Evolutionary conservation across 176 grass and related monocot species (phyloP), one percentile per base, ranked within the genome.

Genomic region (Paspalum vaginatum): DNA sequence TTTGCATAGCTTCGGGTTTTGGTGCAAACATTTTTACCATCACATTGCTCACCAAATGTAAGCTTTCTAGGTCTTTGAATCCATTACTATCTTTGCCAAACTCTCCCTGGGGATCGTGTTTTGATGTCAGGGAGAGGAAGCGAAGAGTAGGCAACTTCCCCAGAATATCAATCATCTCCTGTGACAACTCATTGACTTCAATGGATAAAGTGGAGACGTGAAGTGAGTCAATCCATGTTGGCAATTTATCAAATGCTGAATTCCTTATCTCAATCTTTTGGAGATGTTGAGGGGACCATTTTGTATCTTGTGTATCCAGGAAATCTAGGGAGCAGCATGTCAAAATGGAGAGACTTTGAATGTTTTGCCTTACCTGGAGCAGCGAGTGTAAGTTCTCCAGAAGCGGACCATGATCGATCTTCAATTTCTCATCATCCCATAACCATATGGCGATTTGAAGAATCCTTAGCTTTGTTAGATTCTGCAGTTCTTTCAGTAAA

Each of bases 161-260:
- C 2, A 76, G 56, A 7, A 11, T 48, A 47, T 32, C 9, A 47
- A 61, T 11, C 1, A 48, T 61, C 5, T 18, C 5, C 15, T 7
- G 41, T 17, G 74, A 61, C 5, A 76, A 25, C 57, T 76, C 43
- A 21, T 59, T 2, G 41, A 76, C 40, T 56, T 76, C 74, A 14
- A 76, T 59, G 4, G 74, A 32, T 76, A 76, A 20, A 2, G 56
- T 27, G 4, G 74, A 47, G n/a, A 76, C 13, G 3, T 76, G 4
- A 76, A 61, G 41, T 27, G 56, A 47, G 56, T 0, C 0, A 32
- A 76, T 16, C 74, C 74, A 76, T 47, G 0, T 0, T 47, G 74
- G 42, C 21, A 27, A 12, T 32, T 2, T 11, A 1, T 17, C 0
- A 14, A 76, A 47, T 26, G 16, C 6, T 42, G 5, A 3, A 6